Base-by-base conservation (phyloP, 192 early-diverging fungal genomes). In the Gaertneriomyces semiglobifer region DNA sequence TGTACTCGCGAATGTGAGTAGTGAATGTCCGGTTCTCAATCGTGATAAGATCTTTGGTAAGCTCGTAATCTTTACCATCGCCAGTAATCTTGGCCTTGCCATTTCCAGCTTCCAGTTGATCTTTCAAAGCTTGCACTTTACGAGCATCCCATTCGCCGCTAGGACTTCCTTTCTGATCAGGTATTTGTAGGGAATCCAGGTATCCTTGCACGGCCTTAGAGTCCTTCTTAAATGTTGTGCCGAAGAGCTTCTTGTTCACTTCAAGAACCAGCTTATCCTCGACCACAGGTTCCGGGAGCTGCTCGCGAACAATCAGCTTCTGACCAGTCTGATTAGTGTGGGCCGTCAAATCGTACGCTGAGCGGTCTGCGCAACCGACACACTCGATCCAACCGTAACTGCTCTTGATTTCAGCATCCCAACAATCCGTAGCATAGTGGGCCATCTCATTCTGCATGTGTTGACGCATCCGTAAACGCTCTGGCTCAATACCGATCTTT, bases 361-460 rank as follows among this genome's bases (percentile, higher is more conserved):
- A 96, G 48, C 97, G 92, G 70, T 99, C 97, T 52, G 97, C 97
- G 76, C 97, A 99, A 60, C 97, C 97, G 60, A 99, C 97, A 69
- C 94, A 96, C 78, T 99, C 97, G 77, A 97, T 93, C 97, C 97
- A 99, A 56, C 97, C 97, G 74, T 93, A 92, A 62, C 88, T 90
- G 66, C 80, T 92, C 66, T 89, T 76, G 73, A 98, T 98, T 78
- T 99, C 97, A 46, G 97, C 95, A 77, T 99, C 97, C 95, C 95
- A 99, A 68, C 79, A 81, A 54, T 79, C 95, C 77, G 88, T 89
- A 10, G 97, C 95, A 73, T 99, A 99, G 82, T 99, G 97, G 16
- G 97, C 97, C 95, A 99, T 98, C 81, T 99, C 97, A 81, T 99
- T 99, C 46, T 82, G 74, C 91, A 99, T 93, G 78, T 99, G 97